Evolutionary conservation across 257 asterid genomes (phyloP).

Genomic region (Gentiana dahurica): DNA sequence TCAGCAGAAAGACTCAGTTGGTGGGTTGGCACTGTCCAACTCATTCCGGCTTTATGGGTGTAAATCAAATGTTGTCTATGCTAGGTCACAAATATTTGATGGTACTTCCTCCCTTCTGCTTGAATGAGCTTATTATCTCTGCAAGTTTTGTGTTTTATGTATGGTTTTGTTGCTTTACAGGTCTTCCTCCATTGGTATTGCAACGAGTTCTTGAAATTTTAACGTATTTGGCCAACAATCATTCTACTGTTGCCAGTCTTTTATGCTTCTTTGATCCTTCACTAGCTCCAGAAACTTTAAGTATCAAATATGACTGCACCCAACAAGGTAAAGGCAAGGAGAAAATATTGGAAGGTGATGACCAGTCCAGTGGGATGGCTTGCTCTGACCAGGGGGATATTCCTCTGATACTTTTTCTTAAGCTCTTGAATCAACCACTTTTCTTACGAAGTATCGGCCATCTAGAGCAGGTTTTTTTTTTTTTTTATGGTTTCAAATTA

Average conservation of each 20-base stretch:
- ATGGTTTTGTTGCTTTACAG: slow-evolving; percentile 30
- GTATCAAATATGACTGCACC: slow-evolving; percentile 21
- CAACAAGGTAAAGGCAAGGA: slow-evolving; percentile 61
- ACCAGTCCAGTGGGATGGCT: slow-evolving; percentile 22
- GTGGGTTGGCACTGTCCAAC: slow-evolving; percentile 46
- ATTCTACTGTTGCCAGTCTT: slow-evolving; percentile 80
- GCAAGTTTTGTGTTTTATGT: slow-evolving; percentile 6
- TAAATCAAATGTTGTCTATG: slow-evolving; percentile 84
- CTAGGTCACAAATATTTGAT: slow-evolving; percentile 81
- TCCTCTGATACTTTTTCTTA: slow-evolving; percentile 77
- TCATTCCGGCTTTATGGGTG: slow-evolving; percentile 90
- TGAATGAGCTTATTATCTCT: not conserved
- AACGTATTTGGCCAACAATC: slow-evolving; percentile 80
- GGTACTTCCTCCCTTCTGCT: slow-evolving; percentile 32
- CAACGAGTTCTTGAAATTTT: slow-evolving; percentile 82
- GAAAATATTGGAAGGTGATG: slow-evolving; percentile 45
- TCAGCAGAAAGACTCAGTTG: slow-evolving; percentile 46
- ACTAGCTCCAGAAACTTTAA: slow-evolving; percentile 39
- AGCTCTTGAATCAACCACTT: slow-evolving; percentile 75
- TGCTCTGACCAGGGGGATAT: slow-evolving; percentile 43
- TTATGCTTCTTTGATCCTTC: slow-evolving; percentile 74
- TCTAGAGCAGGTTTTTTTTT: slow-evolving; percentile 96
- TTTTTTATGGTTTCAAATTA: not conserved
- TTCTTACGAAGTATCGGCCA: slow-evolving; percentile 77
- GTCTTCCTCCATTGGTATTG: slow-evolving; percentile 94